Base-by-base conservation (phyloP, 495 filamentous ascomycete species). In the Cercophora sp. region DNA sequence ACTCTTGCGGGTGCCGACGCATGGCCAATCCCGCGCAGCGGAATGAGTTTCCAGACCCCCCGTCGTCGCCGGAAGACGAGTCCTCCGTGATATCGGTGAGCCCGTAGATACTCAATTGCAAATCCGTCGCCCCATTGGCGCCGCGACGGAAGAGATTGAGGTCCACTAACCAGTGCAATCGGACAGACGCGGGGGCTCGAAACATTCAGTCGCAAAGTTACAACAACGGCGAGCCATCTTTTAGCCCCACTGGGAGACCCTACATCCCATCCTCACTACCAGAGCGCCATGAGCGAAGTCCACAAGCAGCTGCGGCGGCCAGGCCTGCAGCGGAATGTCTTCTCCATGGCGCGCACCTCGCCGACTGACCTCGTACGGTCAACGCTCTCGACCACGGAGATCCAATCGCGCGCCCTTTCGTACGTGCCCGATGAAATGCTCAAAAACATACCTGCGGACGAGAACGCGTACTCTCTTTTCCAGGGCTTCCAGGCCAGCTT, bases 401-500 rank as follows among this genome's bases (percentile, higher is more conserved):
- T 99, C 58, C 89, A 96, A 70, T 91, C 95, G 57, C 87, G 93
- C 41, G 93, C 94, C 29, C 72, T 96, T 36, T 84, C 89, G 18
- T 92, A 86, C 64, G 70, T 99, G 32, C 86, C 94, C 36, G 93
- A 97, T 67, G 91, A 96, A 41, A 81, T 99, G 52, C 82, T 99
- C 25, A 69, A 68, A 25, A 87, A 95, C 63, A 87, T 96, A 26
- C 93, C 93, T 58, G 89, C 94, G 54, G 80, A 84, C 57, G 82
- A 83, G 39, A 93, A 88, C 67, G 72, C 82, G 20, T 99, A 93
- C 70, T 96, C 90, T 9, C 75, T 99, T 5, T 96, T 99, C 67
- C 86, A 99, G 70, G 93, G 94, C 56, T 99, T 99, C 62, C 83
- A 95, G 71, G 94, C 91, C 25, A 88, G 85, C 45, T 72, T 95